Conservation (phyloP, 352 stramenopile species). For the Phytopythium helicoides region DNA sequence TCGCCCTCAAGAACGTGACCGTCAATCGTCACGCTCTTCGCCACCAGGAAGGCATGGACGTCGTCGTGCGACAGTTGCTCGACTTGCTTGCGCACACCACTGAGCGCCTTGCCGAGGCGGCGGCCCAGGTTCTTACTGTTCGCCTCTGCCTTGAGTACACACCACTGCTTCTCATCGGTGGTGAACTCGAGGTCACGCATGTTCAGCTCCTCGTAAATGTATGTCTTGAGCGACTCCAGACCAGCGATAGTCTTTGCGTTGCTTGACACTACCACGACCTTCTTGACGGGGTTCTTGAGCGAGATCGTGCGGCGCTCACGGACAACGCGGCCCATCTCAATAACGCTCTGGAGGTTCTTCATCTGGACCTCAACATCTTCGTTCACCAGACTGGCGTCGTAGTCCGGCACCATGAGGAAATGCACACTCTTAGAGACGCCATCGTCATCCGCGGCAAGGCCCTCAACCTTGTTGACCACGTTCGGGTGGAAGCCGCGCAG, state of each 20-base stretch:
- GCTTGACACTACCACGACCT: constrained; percentile 94
- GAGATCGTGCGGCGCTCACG: constrained; percentile 96
- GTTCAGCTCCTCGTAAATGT: constrained; percentile 98
- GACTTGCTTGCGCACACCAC: constrained; percentile 86
- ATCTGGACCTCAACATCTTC: constrained; percentile 92
- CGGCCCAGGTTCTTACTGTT: constrained; percentile 95
- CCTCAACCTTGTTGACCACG: constrained; percentile 53
- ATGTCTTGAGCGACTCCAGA: constrained; percentile 84
- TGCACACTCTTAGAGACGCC: constrained; percentile 94
- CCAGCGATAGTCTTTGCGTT: constrained; percentile 78
- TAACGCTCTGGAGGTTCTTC: constrained; percentile 94
- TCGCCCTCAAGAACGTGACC: constrained; percentile 82
- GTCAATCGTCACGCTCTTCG: constrained; percentile 79
- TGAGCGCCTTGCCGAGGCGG: constrained; percentile 96
- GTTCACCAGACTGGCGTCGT: constrained; percentile 93
- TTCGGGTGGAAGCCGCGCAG: constrained; percentile 95
- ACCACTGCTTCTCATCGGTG: constrained; percentile 89
- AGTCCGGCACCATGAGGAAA: constrained; percentile 94
- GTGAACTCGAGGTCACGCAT: constrained; percentile 91
- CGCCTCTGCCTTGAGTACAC: constrained; percentile 93
- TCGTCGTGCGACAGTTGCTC: constrained; percentile 70
- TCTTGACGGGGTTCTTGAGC: constrained; percentile 97
- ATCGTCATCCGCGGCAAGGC: constrained; percentile 84
- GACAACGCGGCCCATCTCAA: constrained; percentile 96
- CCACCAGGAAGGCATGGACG: constrained; percentile 65